Base-by-base conservation (phyloP, 345 rosid species). In the Pseudoturritis turrita region DNA sequence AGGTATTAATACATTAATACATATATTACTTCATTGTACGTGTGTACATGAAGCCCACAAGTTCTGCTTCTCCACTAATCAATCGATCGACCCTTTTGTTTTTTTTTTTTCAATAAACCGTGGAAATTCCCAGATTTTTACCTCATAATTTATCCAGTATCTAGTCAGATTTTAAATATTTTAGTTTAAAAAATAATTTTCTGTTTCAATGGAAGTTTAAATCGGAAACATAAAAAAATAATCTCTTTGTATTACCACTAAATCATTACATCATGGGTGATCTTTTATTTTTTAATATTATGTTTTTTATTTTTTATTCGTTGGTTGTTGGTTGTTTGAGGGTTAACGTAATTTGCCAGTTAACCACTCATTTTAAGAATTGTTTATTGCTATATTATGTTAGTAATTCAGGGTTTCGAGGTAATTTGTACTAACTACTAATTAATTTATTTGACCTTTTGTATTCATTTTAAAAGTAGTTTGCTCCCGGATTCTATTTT, bases 31-130 rank as follows among this genome's bases (percentile, higher is more conserved):
- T 37, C 26, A 31, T 22, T 59, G 19, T 58, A 59, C 78, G 78
- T 74, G 78, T 67, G 68, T 59, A 18, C 62, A 67, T 40, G 53
- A 46, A 67, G 62, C 55, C 78, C 77, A 65, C 77, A 46, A 45
- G 59, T 46, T 47, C 50, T 36, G 55, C 36, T 64, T 72, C 63
- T 65, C 65, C 29, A 64, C 71, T 46, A 56, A 73, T 73, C 18
- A 64, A 26, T 29, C 26, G 31, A 55, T 55, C 33, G 43, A 44
- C 43, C 21, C 22, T 7, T 41, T 52, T 53, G 21, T 25, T 41
- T 15, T 62, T 19, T 22, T 33, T n/a, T n/a, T n/a, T n/a, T n/a
- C n/a, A n/a, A n/a, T n/a, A n/a, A n/a, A n/a, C n/a, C n/a, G n/a
- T n/a, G n/a, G n/a, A n/a, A n/a, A n/a, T n/a, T n/a, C n/a, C n/a